Evolutionary conservation across 1,284 basidiomycete species (phyloP), one percentile per base, ranked within the genome.

Genomic region (Acaromyces ingoldii): DNA sequence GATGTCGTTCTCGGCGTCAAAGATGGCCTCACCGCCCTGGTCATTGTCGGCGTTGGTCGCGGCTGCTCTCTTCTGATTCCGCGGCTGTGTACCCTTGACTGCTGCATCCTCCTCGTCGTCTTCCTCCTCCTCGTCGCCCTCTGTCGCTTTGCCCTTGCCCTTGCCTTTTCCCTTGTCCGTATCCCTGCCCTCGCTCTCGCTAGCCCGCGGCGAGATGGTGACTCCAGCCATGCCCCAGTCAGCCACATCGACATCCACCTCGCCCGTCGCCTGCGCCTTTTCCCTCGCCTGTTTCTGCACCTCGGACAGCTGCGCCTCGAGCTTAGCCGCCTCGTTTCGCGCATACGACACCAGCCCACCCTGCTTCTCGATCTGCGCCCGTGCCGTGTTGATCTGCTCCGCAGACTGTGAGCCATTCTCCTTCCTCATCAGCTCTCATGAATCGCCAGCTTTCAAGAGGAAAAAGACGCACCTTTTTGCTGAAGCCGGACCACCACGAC

Each of bases 401-500:
- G 65, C 62, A 1, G 69, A 70, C 56, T 63, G 33, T 17, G 21
- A 19, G 5, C 6, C 38, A 11, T 6, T 21, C 38, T 7, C 7
- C 38, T 21, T 6, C 24, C 38, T 6, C 15, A 40, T 6, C 6
- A 6, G 38, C 13, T 6, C 15, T 6, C 24, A n/a, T 15, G 38
- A 11, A 6, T 11, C 6, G 38, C 19, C 21, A 41, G 19, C 39
- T 11, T 33, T 11, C 19, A 21, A 3, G 15, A 41, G 2, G 39
- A 15, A 41, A 24, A 15, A 6, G 33, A 53, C 60, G 15, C 40
- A 63, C 61, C 55, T 68, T 69, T 28, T 69, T 63, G 43, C 58
- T 63, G 15, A 74, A 51, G 28, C 63, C 67, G 13, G 48, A 55
- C 68, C 69, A 74, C 72, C 72, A 74, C 11, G 51, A 60, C 6